Percentiles rank a stretch among this genome's conserved stretches.
Evolutionary conservation across 1,139 yeast genomes (phyloP).

Genomic region (Candida freyschussii): DNA sequence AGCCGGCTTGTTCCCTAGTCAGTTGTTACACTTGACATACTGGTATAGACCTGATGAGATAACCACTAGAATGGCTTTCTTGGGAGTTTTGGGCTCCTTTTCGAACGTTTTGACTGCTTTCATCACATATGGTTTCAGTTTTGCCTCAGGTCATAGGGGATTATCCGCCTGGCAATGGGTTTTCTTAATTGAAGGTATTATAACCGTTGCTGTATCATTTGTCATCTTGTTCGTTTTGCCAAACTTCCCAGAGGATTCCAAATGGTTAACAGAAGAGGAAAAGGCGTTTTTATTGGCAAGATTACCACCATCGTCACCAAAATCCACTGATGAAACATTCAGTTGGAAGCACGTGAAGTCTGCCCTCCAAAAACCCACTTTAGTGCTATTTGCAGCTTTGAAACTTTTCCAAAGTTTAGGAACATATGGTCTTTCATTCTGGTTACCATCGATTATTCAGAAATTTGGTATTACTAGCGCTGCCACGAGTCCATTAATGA

Average conservation of each 20-base stretch:
- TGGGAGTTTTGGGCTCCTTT: slow-evolving; percentile 9
- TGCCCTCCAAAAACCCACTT: slow-evolving; percentile 28
- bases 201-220: slow-evolving; percentile 31
- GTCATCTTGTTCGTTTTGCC: slow-evolving; percentile 34
- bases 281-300: slow-evolving; percentile 27
- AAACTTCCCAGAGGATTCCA: slow-evolving; percentile 40
- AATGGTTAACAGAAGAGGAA: slow-evolving; percentile 34
- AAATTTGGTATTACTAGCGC: slow-evolving; percentile 23
- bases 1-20: slow-evolving; percentile 48
- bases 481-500: slow-evolving; percentile 18
- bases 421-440: slow-evolving; percentile 29
- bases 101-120: slow-evolving; percentile 9
- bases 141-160: no score
- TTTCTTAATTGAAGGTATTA: slow-evolving; percentile 37
- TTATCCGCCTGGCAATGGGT: no score
- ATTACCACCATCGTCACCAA: slow-evolving; percentile 14
- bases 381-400: slow-evolving; percentile 41
- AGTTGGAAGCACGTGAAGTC: slow-evolving; percentile 14
- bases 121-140: no score
- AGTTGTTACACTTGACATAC: slow-evolving; percentile 6
- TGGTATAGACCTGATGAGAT: slow-evolving; percentile 16
- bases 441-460: slow-evolving; percentile 27
- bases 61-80: slow-evolving; percentile 10
- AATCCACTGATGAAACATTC: slow-evolving; percentile 33
- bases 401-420: slow-evolving; percentile 28